These are phyloP conservation scores for Debaryomycetaceae sp. DNA, from an alignment of 1,139 yeast species.

Conservation along the genomic window DNA sequence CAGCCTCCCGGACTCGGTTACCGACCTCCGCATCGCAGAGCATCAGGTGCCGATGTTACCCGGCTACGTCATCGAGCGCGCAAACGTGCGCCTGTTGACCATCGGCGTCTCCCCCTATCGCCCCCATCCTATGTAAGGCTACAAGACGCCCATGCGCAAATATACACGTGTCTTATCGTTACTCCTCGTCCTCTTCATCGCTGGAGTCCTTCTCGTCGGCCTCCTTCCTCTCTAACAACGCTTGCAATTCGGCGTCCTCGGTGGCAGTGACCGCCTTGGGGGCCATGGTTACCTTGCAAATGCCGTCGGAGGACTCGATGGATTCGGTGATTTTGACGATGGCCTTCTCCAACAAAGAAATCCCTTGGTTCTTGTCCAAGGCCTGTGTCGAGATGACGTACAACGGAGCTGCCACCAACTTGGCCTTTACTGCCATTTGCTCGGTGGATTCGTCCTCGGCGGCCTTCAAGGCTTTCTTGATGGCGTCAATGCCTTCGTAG, in stretches of 20 bases:
- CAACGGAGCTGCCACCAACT: constrained; percentile 95
- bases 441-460: constrained; percentile 87
- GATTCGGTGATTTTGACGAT: constrained; percentile 68
- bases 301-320: constrained; percentile 76
- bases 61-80: constrained; percentile 36
- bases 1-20: constrained; percentile 34
- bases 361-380: constrained; percentile 85
- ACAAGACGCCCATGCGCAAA: neutral
- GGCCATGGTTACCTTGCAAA: constrained; percentile 91
- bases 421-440: constrained; percentile 81
- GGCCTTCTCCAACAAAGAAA: constrained; percentile 72
- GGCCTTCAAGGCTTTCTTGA: constrained; percentile 78
- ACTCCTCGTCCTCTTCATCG: constrained; percentile 38
- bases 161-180: constrained; percentile 4
- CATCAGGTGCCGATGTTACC: constrained; percentile 36
- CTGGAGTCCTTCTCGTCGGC: constrained; percentile 44
- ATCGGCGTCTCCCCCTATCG: constrained; percentile 13
- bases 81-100: constrained; percentile 31
- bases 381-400: constrained; percentile 93
- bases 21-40: constrained; percentile 33
- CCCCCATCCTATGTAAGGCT: no score
- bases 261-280: constrained; percentile 98
- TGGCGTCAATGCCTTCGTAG: constrained; percentile 97
- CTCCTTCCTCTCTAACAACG: constrained; percentile 63
- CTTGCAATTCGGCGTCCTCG: constrained; percentile 97